phyloP scores from a whole-genome alignment of 768 basidiomycete genomes.

The Lactarius sp. region DNA sequence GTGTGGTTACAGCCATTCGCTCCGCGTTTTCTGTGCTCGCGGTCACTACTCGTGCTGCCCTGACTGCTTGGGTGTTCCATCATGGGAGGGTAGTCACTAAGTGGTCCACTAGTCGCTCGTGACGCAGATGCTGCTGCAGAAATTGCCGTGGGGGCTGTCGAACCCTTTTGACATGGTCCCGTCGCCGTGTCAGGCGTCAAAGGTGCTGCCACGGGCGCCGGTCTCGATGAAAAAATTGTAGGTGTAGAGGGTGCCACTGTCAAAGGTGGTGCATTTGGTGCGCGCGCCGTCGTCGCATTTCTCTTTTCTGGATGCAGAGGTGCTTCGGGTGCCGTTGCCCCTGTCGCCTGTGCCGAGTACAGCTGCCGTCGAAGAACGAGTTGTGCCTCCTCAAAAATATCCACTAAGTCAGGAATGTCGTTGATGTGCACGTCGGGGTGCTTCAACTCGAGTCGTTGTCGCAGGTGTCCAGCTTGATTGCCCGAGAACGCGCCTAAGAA shows the following conservation, averaged over 20 bases:
- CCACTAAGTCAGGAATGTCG: neutral
- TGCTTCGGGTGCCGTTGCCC: neutral
- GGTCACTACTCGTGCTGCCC: constrained; percentile 48
- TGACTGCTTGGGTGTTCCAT: constrained; percentile 44
- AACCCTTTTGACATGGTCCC: neutral
- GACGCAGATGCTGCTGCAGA: neutral
- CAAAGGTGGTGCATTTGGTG: neutral
- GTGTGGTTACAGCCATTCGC: constrained; percentile 58
- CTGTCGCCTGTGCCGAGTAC: neutral
- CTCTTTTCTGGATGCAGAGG: neutral
- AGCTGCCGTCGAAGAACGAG: neutral
- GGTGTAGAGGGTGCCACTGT: neutral
- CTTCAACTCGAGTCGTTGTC: neutral
- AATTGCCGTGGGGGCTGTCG: neutral
- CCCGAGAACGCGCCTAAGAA: neutral
- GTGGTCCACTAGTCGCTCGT: constrained; percentile 37
- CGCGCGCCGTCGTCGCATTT: neutral
- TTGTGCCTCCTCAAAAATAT: neutral
- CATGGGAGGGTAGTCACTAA: neutral
- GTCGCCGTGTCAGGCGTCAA: neutral
- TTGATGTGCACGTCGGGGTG: neutral
- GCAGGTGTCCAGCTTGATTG: neutral
- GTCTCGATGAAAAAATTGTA: neutral
- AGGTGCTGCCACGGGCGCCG: neutral
- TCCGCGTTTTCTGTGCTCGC: constrained; percentile 77